Base-by-base conservation (phyloP, 1,284 basidiomycete species). In the Omphalotus olearius region DNA sequence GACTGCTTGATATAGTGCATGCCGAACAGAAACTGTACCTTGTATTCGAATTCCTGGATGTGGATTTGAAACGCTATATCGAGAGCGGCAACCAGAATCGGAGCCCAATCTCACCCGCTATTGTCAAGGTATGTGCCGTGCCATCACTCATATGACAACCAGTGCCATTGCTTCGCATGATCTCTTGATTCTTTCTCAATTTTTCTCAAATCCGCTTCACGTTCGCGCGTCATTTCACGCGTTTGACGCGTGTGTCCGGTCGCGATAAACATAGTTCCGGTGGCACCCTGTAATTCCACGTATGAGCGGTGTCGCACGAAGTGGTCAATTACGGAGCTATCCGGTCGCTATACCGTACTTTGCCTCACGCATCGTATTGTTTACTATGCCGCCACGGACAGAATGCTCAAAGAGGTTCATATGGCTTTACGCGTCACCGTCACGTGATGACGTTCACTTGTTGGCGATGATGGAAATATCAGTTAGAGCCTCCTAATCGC, bases 61-160 rank as follows among this genome's bases (percentile, higher is more conserved):
- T 94, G 50, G 96, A 99, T 71, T 72, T 99, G 61, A 98, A 99
- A 69, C 82, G 90, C 44, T 99, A 95, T 71, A 98, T 98, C 83
- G 96, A 98, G 68, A 85, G 81, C 42, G 81, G 83, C 53, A 92
- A 91, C 61, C 79, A 79, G 59, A 69, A 78, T 55, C 76, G 85
- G 53, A 85, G 85, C 57, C 85, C 87, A 26, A 80, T 89, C 57
- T 73, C 82, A n/a, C 72, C 77, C 26, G 88, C 88, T 46, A 91
- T 96, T 47, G 88, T 89, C 65, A 93, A 95, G 85, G 92, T 91
- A 66, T 65, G 77, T 65, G 25, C 26, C 45, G 23, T 39, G 14
- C 39, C 26, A n/a, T 42, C 43, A 16, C 26, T 45, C 43, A 45
- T 30, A 28, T 18, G 18, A n/a, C 14, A 30, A 13, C 16, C 25